Conservation (phyloP, 176 grass and related monocot species). For the Guadua angustifolia region DNA sequence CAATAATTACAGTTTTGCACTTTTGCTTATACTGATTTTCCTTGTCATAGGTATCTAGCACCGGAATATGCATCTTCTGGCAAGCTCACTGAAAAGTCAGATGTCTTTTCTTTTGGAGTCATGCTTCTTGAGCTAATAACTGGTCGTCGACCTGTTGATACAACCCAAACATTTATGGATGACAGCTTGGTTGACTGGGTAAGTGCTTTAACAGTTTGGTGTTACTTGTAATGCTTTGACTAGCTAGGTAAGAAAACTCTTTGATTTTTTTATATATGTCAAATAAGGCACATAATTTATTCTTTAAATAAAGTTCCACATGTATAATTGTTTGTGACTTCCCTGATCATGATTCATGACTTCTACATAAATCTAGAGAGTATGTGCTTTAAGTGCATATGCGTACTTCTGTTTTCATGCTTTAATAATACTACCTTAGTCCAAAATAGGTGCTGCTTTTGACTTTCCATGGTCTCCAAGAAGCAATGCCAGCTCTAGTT, state of each 20-base stretch:
- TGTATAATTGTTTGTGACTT: background rate
- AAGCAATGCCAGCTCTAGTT: background rate
- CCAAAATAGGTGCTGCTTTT: background rate
- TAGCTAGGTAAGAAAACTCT: background rate
- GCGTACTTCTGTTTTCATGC: background rate
- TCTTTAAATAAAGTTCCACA: background rate
- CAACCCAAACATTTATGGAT: constrained; percentile 80
- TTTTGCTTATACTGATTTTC: constrained; percentile 30
- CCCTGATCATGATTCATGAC: background rate
- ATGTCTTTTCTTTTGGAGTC: constrained; percentile 93
- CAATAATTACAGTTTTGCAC: background rate
- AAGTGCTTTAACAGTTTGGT: constrained; percentile 49
- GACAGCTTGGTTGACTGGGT: constrained; percentile 99
- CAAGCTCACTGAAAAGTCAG: constrained; percentile 95
- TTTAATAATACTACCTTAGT: background rate
- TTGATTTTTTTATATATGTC: constrained; percentile 4
- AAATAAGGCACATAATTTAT: constrained; percentile 12
- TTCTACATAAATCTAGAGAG: background rate
- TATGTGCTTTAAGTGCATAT: background rate
- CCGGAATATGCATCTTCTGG: constrained; percentile 98
- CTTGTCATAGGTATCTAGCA: constrained; percentile 80
- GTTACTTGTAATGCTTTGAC: constrained; percentile 16
- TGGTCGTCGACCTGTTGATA: constrained; percentile 82
- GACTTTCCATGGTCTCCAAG: background rate
- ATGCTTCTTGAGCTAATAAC: constrained; percentile 99